Evolutionary conservation across 2,329 filamentous ascomycete genomes (phyloP), one percentile per base, ranked within the genome.

Genomic region (Aureobasidium uvarum): DNA sequence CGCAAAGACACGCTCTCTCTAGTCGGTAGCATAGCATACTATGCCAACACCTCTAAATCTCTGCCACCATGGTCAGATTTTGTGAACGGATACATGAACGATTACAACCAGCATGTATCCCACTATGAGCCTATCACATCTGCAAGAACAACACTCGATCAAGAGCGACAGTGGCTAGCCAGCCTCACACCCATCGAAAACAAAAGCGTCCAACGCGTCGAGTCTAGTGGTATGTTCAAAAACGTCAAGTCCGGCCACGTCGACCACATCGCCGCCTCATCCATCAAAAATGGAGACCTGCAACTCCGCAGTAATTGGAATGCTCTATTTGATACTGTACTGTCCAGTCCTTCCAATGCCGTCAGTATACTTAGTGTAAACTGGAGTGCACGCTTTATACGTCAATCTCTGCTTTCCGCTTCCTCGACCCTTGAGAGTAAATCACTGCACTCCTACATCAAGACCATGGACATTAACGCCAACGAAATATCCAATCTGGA

Each of bases 301-400:
- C 58, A 74, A 16, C 60, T 81, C 5, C 75, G 80, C 18, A 39
- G 69, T 3, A 78, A 77, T 3, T 80, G 75, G 72, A 20, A 68
- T 13, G 65, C 71, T 0, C 73, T 81, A 11, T 68, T 78, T 14
- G n/a, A 69, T 16, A 52, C 70, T 20, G 66, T 74, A 11, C 67
- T 65, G n/a, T 20, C 13, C 33, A 11, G 11, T 4, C 18, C 51
- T 45, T 6, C 33, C n/a, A 48, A 58, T 18, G 66, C 67, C 13
- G 59, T 79, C 41, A 69, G 70, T 31, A 76, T 82, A 20, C 55
- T 81, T 6, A 81, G 79, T 62, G 80, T 81, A 2, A 82, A 82
- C 65, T 83, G 80, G 80, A 80, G 79, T 66, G 72, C 71, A 20
- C 70, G 70, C 1, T 81, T 81, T 65, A 81, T 82, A 58, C 67